phyloP scores from a whole-genome alignment of 2,329 filamentous ascomycete genomes.

The Pleurostoma richardsiae region DNA sequence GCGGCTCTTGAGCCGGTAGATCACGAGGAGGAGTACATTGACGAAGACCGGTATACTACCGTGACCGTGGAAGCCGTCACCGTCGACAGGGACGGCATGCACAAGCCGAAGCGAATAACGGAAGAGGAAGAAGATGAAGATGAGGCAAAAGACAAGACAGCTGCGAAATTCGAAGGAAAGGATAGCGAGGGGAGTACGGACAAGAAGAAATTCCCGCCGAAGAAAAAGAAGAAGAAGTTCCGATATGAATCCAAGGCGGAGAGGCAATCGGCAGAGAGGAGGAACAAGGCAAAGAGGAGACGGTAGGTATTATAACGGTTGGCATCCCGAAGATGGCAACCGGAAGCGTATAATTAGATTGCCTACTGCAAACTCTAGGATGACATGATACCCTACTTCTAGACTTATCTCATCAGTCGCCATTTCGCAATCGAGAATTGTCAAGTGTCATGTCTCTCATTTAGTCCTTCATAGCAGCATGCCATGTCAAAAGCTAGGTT shows the following conservation, averaged over 20 bases:
- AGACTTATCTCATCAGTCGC: too few species aligned
- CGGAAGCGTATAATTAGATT: background rate
- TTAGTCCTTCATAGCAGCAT: background rate
- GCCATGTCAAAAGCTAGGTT: background rate
- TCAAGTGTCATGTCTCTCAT: background rate
- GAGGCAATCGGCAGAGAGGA: conserved; percentile 67
- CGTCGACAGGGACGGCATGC: conserved; percentile 68
- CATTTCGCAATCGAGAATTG: too few species aligned
- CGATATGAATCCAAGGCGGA: conserved; percentile 88
- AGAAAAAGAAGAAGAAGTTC: conserved; percentile 88
- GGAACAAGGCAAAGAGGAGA: conserved; percentile 62
- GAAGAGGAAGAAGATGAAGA: conserved; percentile 29
- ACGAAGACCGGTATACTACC: conserved; percentile 93
- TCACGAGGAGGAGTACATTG: conserved; percentile 89
- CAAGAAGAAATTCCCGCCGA: conserved; percentile 46
- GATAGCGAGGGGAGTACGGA: conserved; percentile 40
- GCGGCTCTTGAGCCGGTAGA: conserved; percentile 51
- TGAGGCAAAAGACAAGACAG: conserved; percentile 11
- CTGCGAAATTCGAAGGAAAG: conserved; percentile 15
- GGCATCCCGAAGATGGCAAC: background rate
- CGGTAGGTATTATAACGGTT: conserved; percentile 10
- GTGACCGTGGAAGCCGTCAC: conserved; percentile 90
- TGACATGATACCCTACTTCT: too few species aligned
- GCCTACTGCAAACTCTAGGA: too few species aligned
- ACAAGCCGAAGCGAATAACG: conserved; percentile 41